A percentile compares a stretch with the other conserved stretches of the same genome.
Conservation (phyloP, 208 protist species). For the Acanthamoeba castellanii region DNA sequence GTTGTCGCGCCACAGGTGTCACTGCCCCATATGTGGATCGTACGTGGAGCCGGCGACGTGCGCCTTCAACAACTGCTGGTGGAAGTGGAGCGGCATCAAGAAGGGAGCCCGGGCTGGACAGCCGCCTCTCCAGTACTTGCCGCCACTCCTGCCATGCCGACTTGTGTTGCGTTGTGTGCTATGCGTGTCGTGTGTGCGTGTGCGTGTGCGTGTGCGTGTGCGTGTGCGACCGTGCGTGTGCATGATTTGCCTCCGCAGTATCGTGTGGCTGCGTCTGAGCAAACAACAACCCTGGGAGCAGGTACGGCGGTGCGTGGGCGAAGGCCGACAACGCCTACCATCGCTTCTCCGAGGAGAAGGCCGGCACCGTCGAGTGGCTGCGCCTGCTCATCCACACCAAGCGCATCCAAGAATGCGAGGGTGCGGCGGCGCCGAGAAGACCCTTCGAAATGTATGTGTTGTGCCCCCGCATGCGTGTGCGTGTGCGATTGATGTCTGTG, state of each 20-base stretch:
- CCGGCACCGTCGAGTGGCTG: background rate
- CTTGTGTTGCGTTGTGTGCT: background rate
- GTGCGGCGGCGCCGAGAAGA: background rate
- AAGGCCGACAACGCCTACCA: background rate
- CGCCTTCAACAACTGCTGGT: constrained; percentile 41
- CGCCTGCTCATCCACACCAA: constrained; percentile 43
- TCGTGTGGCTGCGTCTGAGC: too few species aligned
- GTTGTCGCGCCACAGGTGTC: background rate
- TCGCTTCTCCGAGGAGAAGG: background rate
- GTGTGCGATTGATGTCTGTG: too few species aligned
- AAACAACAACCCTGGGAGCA: too few species aligned
- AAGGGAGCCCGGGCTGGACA: background rate
- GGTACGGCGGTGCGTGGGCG: background rate
- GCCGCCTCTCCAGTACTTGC: background rate
- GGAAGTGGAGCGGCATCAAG: constrained; percentile 24
- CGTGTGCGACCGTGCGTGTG: too few species aligned
- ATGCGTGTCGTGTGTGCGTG: too few species aligned
- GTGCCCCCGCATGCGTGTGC: too few species aligned
- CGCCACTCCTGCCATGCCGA: too few species aligned
- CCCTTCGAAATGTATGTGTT: background rate
- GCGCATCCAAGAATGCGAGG: background rate
- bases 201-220: too few species aligned
- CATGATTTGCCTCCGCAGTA: too few species aligned
- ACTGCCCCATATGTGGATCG: background rate
- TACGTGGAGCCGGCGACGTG: constrained; percentile 1